phyloP scores from a whole-genome alignment of 495 filamentous ascomycete genomes.

The Tuber magnatum region DNA sequence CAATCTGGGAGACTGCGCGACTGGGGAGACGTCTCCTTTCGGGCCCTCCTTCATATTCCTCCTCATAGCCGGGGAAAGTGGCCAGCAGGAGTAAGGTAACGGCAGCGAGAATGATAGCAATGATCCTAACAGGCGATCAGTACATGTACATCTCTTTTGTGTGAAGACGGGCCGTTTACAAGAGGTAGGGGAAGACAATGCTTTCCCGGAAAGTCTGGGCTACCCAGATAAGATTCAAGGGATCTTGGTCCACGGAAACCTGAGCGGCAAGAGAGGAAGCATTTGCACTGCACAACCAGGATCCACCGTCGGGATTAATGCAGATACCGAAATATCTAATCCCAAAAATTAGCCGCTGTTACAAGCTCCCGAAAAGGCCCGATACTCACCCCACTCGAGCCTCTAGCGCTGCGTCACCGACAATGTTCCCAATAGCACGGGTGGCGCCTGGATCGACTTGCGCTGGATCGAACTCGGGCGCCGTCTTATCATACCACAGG shows the following conservation, averaged over 20 bases:
- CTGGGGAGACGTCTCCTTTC: conserved; percentile 67
- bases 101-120: conserved; percentile 74
- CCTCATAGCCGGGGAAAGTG: conserved; percentile 76
- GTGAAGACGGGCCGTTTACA: conserved; percentile 47
- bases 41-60: conserved; percentile 57
- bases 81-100: conserved; percentile 66
- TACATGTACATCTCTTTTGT: background rate
- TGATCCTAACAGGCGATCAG: conserved; percentile 50
- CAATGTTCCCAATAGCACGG: conserved; percentile 65
- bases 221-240: conserved; percentile 73
- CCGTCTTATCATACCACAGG: conserved; percentile 38
- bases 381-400: conserved; percentile 61
- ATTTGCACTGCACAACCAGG: conserved; percentile 70
- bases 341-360: conserved; percentile 17
- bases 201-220: conserved; percentile 71
- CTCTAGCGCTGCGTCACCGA: conserved; percentile 58
- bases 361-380: conserved; percentile 34
- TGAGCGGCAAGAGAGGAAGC: conserved; percentile 65
- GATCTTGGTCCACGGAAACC: conserved; percentile 63
- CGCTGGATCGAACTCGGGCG: conserved; percentile 35
- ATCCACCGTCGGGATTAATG: conserved; percentile 63
- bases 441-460: conserved; percentile 38
- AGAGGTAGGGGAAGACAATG: conserved; percentile 72
- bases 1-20: conserved; percentile 64
- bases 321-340: conserved; percentile 57